These are phyloP conservation scores for Odontarrhena argentea DNA, from an alignment of 345 rosid species.

Conservation along the genomic window DNA sequence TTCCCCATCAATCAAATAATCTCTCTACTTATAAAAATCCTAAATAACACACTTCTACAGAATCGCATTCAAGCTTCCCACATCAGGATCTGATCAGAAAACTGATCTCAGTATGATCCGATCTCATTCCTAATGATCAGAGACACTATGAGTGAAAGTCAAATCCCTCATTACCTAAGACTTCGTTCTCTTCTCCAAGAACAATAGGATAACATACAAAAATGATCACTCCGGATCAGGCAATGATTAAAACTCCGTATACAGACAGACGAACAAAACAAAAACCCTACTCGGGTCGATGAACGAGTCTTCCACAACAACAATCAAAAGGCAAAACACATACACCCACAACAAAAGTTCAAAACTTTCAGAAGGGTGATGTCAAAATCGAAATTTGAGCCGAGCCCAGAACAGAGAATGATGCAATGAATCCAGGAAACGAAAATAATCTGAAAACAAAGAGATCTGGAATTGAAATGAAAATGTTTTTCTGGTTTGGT, in stretches of 20 bases:
- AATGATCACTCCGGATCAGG: slow-evolving; percentile 23
- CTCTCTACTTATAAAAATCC: slow-evolving; percentile 23
- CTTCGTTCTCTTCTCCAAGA: slow-evolving; percentile 25
- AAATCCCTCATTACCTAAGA: slow-evolving; percentile 25
- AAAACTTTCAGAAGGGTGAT: background rate
- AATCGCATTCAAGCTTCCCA: slow-evolving; percentile 34
- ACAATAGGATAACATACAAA: background rate
- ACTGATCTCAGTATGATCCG: too few species aligned
- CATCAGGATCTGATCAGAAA: slow-evolving; percentile 47
- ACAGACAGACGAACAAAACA: slow-evolving; percentile 5
- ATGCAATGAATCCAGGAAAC: slow-evolving; percentile 25
- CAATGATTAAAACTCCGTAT: background rate
- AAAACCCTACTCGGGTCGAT: slow-evolving; percentile 26
- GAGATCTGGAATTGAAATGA: slow-evolving; percentile 21
- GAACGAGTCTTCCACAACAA: slow-evolving; percentile 14
- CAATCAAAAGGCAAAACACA: background rate
- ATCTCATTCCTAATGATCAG: slow-evolving; percentile 37
- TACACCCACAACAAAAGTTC: background rate
- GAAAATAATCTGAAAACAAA: slow-evolving; percentile 6
- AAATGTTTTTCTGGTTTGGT: background rate
- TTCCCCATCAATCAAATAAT: slow-evolving; percentile 61
- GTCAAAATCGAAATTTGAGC: slow-evolving; percentile 11
- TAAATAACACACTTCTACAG: slow-evolving; percentile 25
- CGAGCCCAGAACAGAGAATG: slow-evolving; percentile 30
- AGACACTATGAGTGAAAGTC: slow-evolving; percentile 30